A percentile compares a stretch with the other conserved stretches of the same genome.
Conservation (phyloP, 495 filamentous ascomycete species). For the Thermothielavioides terrestris region DNA sequence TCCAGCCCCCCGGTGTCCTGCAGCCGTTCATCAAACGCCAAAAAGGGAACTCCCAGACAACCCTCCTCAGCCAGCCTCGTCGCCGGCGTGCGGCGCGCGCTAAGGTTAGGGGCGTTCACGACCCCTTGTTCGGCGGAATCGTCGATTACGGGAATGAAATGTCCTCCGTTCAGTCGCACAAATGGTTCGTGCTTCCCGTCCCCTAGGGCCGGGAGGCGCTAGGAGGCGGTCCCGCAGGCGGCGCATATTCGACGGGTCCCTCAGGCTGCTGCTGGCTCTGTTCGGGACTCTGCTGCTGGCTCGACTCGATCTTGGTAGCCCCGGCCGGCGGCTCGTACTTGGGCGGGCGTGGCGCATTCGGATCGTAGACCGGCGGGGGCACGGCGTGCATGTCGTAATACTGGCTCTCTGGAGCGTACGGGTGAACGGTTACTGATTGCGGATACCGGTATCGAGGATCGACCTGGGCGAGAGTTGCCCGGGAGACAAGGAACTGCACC, state of each 20-base stretch:
- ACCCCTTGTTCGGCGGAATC: no score
- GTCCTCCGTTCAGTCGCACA: constrained; percentile 8
- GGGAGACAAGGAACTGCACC: constrained; percentile 53
- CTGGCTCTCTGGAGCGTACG: constrained; percentile 24
- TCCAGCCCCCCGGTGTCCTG: background rate
- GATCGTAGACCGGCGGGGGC: constrained; percentile 45
- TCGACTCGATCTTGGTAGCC: constrained; percentile 49
- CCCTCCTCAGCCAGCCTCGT: no score
- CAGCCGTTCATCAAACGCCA: background rate
- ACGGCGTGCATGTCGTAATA: constrained; percentile 50
- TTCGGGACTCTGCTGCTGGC: constrained; percentile 32
- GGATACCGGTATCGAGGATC: constrained; percentile 44
- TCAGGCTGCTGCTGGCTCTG: constrained; percentile 17
- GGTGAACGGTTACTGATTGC: constrained; percentile 10
- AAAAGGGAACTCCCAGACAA: no score
- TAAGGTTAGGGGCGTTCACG: no score
- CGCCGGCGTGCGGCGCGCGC: no score
- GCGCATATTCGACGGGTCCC: constrained; percentile 21
- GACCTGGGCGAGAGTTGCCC: constrained; percentile 43
- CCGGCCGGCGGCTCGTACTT: constrained; percentile 47
- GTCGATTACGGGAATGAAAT: background rate
- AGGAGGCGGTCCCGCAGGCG: constrained; percentile 30
- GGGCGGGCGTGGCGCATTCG: constrained; percentile 41
- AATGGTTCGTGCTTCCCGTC: constrained; percentile 21
- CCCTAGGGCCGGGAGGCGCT: constrained; percentile 7